A percentile compares a stretch with the other conserved stretches of the same genome.
Evolutionary conservation across 1,284 basidiomycete genomes (phyloP).

Genomic region (Ustilago shanxiensis): DNA sequence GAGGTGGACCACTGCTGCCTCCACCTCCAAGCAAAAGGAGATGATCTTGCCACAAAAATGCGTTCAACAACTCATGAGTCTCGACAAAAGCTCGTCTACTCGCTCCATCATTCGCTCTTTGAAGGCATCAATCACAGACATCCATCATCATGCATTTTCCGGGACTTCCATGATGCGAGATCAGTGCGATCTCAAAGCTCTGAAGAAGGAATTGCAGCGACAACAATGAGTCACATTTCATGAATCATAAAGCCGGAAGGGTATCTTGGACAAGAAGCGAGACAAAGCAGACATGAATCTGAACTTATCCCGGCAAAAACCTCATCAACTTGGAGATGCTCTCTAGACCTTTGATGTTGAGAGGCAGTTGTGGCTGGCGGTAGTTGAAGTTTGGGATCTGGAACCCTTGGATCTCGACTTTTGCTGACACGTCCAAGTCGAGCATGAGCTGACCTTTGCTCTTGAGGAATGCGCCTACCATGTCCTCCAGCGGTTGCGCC

Average conservation of each 20-base stretch:
- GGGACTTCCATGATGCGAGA: neutral
- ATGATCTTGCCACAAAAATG: conserved; percentile 7
- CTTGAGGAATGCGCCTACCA: conserved; percentile 56
- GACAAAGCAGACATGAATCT: too few relatives aligned
- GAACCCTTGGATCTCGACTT: conserved; percentile 55
- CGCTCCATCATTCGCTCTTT: neutral
- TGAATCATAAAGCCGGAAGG: too few relatives aligned
- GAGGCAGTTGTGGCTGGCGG: conserved; percentile 51
- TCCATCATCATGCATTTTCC: too few relatives aligned
- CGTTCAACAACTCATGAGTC: neutral
- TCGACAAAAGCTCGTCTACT: neutral
- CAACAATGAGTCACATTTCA: too few relatives aligned
- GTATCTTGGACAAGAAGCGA: neutral
- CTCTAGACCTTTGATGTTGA: conserved; percentile 55
- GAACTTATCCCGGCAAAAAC: conserved; percentile 27
- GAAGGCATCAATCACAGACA: conserved; percentile 3
- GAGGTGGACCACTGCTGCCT: conserved; percentile 42
- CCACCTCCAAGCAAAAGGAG: conserved; percentile 57
- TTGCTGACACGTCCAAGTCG: conserved; percentile 54
- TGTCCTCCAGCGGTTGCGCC: conserved; percentile 53
- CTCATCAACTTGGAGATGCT: conserved; percentile 54
- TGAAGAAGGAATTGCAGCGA: too few relatives aligned
- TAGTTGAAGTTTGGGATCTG: conserved; percentile 57
- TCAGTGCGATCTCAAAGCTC: too few relatives aligned
- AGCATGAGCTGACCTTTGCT: conserved; percentile 56